Evolutionary conservation across 805 yeast genomes (phyloP), one percentile per base, ranked within the genome.

Genomic region (Scheffersomyces coipomensis): DNA sequence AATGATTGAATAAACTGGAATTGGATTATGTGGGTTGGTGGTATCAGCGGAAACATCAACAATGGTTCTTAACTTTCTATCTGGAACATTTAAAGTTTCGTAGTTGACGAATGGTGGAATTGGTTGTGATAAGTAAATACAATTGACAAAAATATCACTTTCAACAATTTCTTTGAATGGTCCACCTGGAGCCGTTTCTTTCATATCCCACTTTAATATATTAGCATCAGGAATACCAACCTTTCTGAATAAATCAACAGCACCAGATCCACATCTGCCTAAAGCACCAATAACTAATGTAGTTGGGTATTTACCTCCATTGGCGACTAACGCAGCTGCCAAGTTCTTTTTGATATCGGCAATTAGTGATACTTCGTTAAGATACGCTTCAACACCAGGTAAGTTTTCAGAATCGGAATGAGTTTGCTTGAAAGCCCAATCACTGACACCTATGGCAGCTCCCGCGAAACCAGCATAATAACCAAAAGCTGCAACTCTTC

Each of bases 401-500:
- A 93, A 73, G 48, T 88, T 81, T 60, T 81, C 79, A 39, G 69
- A 56, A 55, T 81, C 88, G 6, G 75, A 43, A 61, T 86, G 83
- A 27, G 81, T 66, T 64, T 87, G 91, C 66, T 91, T 91, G 70
- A 85, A 84, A 37, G 95, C 85, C 97, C 98, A 93, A 65, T 89
- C 96, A 62, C 79, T 79, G 37, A 91, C 74, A 55, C 99, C 99
- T 39, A 93, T 68, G 25, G 99, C 99, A 25, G 99, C 99, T 56
- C 99, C 99, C 5, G 98, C 99, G 62, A 93, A 93, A 13, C 99
- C 99, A 33, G 99, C 99, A 64, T 91, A 91, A 74, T 79, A 93
- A n/a, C 99, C 99, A 61, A 93, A 93, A 7, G 99, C 99, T 33
- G 99, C 99, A 21, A 93, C 99, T 69, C 99, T 86, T 75, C 99